A percentile compares a stretch with the other conserved stretches of the same genome.
phyloP scores from a whole-genome alignment of 2,329 filamentous ascomycete species.

The Aspergillus sp. region DNA sequence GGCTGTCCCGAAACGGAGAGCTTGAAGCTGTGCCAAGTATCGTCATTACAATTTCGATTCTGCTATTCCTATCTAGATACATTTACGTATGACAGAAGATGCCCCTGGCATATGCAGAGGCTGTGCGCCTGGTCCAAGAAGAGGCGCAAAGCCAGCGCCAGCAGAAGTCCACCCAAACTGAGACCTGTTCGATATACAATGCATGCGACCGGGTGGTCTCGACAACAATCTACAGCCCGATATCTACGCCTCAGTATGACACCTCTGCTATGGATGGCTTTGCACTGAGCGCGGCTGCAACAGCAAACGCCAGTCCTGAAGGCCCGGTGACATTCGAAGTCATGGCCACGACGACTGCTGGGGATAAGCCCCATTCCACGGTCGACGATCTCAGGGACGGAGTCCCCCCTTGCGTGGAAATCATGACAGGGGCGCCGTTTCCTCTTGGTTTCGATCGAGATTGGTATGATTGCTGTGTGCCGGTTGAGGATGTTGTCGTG shows the following conservation, averaged over 20 bases:
- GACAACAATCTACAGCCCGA: constrained; percentile 1
- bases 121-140: background rate
- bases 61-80: background rate
- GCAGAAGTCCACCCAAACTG: background rate
- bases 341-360: constrained; percentile 18
- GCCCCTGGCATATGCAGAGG: background rate
- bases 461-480: constrained; percentile 21
- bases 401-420: constrained; percentile 25
- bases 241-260: constrained; percentile 24
- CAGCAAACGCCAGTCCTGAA: constrained; percentile 16
- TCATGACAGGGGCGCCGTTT: constrained; percentile 33
- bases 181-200: background rate
- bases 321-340: constrained; percentile 21
- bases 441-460: constrained; percentile 12
- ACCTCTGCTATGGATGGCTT: constrained; percentile 34
- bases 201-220: constrained; percentile 1
- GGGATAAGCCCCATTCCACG: constrained; percentile 12
- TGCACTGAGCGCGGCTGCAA: constrained; percentile 23
- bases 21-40: no score
- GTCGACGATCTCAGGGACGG: background rate
- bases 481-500: constrained; percentile 18
- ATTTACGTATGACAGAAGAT: no score
- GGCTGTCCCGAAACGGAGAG: no score
- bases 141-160: background rate
- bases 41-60: no score